These are phyloP conservation scores for Dothiorella sarmentorum DNA, from an alignment of 2,329 filamentous ascomycete genomes.

Conservation along the genomic window DNA sequence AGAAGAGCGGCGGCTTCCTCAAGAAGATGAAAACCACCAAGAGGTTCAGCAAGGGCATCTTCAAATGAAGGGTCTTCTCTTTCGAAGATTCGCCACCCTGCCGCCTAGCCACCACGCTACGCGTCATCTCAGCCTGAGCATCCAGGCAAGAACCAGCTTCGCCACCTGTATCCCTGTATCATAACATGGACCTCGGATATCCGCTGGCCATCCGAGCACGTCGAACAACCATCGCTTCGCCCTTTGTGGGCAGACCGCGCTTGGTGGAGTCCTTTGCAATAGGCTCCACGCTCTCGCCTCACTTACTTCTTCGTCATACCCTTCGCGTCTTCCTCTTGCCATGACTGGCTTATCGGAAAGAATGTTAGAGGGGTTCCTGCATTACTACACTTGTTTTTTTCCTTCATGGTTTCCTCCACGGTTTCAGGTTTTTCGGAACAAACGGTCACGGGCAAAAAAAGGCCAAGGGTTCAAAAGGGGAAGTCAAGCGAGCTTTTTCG, in stretches of 20 bases:
- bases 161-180: conserved; percentile 3
- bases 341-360: background rate
- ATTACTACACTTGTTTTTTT: conserved; percentile 3
- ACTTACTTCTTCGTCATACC: background rate
- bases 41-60: conserved; percentile 34
- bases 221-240: background rate
- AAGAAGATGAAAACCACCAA: conserved; percentile 36
- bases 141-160: background rate
- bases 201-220: background rate
- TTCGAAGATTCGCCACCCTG: background rate
- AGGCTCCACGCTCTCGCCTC: background rate
- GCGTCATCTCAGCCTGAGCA: background rate
- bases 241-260: background rate
- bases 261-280: background rate
- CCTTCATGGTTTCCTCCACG: background rate
- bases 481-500: conserved; percentile 7
- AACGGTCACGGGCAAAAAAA: conserved; percentile 1
- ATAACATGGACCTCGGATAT: conserved; percentile 3
- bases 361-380: background rate
- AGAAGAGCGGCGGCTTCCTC: conserved; percentile 32
- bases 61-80: conserved; percentile 27
- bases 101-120: background rate
- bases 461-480: background rate
- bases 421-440: background rate
- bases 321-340: background rate